Evolutionary conservation across 768 basidiomycete genomes (phyloP).

Genomic region (button mushroom (Agaricus bisporus)): DNA sequence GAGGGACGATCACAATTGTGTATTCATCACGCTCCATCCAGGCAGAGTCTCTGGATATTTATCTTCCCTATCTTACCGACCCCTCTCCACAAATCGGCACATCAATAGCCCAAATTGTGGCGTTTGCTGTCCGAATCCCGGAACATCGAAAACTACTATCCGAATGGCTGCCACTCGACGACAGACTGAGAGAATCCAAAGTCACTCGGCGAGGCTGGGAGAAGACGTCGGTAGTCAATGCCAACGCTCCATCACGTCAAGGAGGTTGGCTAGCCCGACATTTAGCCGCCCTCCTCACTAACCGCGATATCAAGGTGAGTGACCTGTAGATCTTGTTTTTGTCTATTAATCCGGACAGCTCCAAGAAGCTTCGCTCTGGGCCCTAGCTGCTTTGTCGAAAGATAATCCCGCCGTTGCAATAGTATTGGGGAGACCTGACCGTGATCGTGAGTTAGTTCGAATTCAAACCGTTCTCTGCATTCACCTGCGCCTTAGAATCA

Average conservation of each 20-base stretch:
- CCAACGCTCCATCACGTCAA: conserved; percentile 32
- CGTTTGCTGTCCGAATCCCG: conserved; percentile 40
- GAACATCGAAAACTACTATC: conserved; percentile 44
- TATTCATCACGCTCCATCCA: conserved; percentile 15
- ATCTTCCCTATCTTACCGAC: conserved; percentile 56
- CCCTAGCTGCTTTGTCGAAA: conserved; percentile 58
- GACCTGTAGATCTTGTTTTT: neutral
- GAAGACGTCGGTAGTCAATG: conserved; percentile 37
- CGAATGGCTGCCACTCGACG: conserved; percentile 57
- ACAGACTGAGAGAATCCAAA: conserved; percentile 46
- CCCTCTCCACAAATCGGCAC: conserved; percentile 32
- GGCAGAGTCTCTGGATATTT: conserved; percentile 59
- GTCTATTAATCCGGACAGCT: conserved; percentile 28
- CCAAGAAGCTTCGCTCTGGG: conserved; percentile 61
- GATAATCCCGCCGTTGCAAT: conserved; percentile 53
- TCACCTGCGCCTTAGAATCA: conserved; percentile 17
- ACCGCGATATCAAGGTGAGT: conserved; percentile 49
- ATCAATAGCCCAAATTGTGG: conserved; percentile 56
- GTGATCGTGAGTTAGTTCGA: conserved; percentile 26
- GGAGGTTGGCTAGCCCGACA: conserved; percentile 58
- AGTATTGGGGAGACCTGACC: conserved; percentile 36
- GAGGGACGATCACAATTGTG: neutral
- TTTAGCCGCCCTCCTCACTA: conserved; percentile 40
- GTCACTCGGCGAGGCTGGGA: conserved; percentile 64
- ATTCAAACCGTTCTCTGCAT: neutral